phyloP scores from a whole-genome alignment of 2,329 filamentous ascomycete species.

The Hypomyces perniciosus region DNA sequence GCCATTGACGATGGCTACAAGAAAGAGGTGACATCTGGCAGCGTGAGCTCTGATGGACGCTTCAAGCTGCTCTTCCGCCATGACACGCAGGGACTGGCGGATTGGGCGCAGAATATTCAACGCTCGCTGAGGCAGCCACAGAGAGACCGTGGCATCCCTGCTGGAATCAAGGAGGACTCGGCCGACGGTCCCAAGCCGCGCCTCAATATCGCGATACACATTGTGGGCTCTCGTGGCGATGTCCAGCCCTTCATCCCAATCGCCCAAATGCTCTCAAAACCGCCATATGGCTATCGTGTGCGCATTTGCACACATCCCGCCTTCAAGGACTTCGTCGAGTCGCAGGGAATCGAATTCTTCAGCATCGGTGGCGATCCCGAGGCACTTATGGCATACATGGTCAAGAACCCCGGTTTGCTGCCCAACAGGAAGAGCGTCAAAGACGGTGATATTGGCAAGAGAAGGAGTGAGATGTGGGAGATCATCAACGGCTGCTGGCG shows the following conservation, averaged over 20 bases:
- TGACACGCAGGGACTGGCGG: constrained; percentile 20
- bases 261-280: constrained; percentile 37
- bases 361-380: constrained; percentile 51
- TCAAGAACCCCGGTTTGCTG: constrained; percentile 34
- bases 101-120: constrained; percentile 23
- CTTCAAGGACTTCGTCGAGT: constrained; percentile 48
- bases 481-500: constrained; percentile 33
- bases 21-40: constrained; percentile 19
- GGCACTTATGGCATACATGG: constrained; percentile 39
- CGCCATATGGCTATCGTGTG: constrained; percentile 45
- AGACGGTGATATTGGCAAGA: constrained; percentile 31
- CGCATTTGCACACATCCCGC: constrained; percentile 50
- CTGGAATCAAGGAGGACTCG: background rate
- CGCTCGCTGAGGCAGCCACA: constrained; percentile 5
- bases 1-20: constrained; percentile 17
- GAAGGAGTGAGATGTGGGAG: constrained; percentile 31
- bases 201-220: constrained; percentile 28
- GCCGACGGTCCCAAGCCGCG: constrained; percentile 17
- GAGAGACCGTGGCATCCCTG: background rate
- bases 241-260: constrained; percentile 53
- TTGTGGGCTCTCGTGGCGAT: constrained; percentile 28
- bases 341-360: constrained; percentile 51
- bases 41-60: constrained; percentile 25
- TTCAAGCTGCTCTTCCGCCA: constrained; percentile 27
- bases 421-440: constrained; percentile 30